Evolutionary conservation across 2,329 filamentous ascomycete genomes (phyloP), one percentile per base, ranked within the genome.

Genomic region (Colletotrichum tabaci): DNA sequence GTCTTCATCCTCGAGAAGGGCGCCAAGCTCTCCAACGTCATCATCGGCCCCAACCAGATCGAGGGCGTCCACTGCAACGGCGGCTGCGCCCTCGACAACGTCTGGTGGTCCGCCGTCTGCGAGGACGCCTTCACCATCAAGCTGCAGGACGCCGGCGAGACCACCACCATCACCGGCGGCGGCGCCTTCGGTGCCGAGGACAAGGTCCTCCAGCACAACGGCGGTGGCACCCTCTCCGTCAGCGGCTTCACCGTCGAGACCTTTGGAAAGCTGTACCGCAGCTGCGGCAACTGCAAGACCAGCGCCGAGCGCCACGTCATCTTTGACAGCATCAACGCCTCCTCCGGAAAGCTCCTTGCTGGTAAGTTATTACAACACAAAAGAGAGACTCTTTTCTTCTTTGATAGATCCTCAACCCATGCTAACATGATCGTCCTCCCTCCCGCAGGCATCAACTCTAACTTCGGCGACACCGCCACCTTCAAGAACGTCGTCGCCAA

Each of bases 51-150:
- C 23, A 78, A 85, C 75, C 84, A 86, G 67, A 77, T 76, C 15
- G 84, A 86, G 75, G 84, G 84, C 18, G 77, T 86, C 2, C 84
- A 86, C 78, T 86, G 84, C 76, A 74, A 80, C 55, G 85, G 85
- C 47, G 78, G 82, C n/a, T 87, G 86, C 75, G 78, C 77, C 2
- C 70, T 80, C 42, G 77, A 77, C 68, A 80, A 80, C 61, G 82
- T 83, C 68, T 81, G 80, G 81, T 82, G 79, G 79, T 74, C 77
- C 12, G 79, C 82, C 46, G 80, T 83, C 26, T 83, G 82, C 72
- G 82, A 83, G 72, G 82, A 71, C 21, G 68, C 68, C 21, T 71
- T 71, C 61, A 83, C 81, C 10, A 77, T 84, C 72, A 80, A 82
- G 76, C 79, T 83, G 64, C 68, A 71, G 65, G 68, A 68, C 0